Conservation (phyloP, 1,139 yeast species). For the Nadsonia commutata region DNA sequence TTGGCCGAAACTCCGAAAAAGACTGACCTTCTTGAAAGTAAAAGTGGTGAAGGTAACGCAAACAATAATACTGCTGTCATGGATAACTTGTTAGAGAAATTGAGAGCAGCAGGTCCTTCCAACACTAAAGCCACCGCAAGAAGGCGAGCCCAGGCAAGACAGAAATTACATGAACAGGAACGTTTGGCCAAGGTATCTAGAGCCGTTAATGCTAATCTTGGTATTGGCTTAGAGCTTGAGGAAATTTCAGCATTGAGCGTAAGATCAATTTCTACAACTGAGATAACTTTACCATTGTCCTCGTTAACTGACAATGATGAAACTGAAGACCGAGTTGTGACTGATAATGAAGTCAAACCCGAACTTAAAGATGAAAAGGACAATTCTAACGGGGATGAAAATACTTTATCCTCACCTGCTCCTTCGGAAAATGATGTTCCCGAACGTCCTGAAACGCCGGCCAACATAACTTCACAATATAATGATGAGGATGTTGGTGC, state of each 20-base stretch:
- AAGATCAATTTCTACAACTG: not conserved
- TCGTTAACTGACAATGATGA: not conserved
- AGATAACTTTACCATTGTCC: not conserved
- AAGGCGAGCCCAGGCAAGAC: slow-evolving; percentile 62
- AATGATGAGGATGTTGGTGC: slow-evolving; percentile 44
- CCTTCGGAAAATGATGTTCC: not conserved
- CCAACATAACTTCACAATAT: slow-evolving; percentile 11
- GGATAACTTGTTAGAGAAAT: slow-evolving; percentile 57
- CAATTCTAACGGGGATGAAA: not conserved
- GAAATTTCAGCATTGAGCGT: slow-evolving; percentile 1
- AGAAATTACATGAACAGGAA: slow-evolving; percentile 18
- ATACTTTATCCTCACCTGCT: not conserved
- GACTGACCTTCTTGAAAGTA: slow-evolving; percentile 17
- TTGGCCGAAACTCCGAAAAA: slow-evolving; percentile 35
- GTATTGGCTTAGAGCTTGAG: too few species aligned
- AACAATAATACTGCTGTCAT: slow-evolving; percentile 32
- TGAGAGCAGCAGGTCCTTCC: slow-evolving; percentile 55
- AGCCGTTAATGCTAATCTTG: slow-evolving; percentile 3
- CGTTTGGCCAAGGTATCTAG: slow-evolving; percentile 7
- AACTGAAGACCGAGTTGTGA: slow-evolving; percentile 2
- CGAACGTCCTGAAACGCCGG: slow-evolving; percentile 2
- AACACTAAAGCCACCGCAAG: slow-evolving; percentile 73
- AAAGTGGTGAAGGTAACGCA: slow-evolving; percentile 10
- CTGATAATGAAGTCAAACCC: not conserved
- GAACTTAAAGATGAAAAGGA: not conserved